Percentiles rank a stretch among this genome's conserved stretches.
Conservation (phyloP, 805 yeast genomes). For the Candida maris region DNA sequence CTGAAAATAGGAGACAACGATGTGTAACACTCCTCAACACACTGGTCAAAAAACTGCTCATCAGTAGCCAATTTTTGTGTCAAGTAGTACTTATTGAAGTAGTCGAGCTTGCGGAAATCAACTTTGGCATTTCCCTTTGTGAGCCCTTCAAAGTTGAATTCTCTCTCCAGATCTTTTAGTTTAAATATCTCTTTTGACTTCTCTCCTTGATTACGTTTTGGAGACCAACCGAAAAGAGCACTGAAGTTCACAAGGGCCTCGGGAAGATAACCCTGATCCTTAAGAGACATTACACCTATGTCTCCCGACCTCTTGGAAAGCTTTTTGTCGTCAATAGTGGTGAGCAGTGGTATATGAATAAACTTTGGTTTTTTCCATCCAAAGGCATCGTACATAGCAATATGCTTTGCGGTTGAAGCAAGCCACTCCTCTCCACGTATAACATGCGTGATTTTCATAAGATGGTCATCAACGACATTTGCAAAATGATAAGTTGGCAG, state of each 20-base stretch:
- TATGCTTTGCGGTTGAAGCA: conserved; percentile 91
- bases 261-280: conserved; percentile 64
- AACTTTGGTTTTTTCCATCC: conserved; percentile 81
- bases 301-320: conserved; percentile 85
- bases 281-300: conserved; percentile 60
- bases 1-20: conserved; percentile 15
- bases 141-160: conserved; percentile 65
- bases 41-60: conserved; percentile 31
- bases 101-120: conserved; percentile 67
- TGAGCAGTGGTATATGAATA: conserved; percentile 86
- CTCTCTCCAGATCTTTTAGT: conserved; percentile 46
- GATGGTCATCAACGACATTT: conserved; percentile 89
- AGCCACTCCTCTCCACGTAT: conserved; percentile 98
- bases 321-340: conserved; percentile 69
- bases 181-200: conserved; percentile 49
- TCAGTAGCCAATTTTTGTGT: conserved; percentile 37
- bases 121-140: conserved; percentile 95
- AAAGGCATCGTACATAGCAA: conserved; percentile 80
- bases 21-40: conserved; percentile 33
- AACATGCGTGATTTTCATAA: conserved; percentile 91
- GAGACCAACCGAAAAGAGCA: conserved; percentile 94
- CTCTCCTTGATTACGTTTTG: conserved; percentile 53
- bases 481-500: conserved; percentile 97
- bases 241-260: conserved; percentile 86
- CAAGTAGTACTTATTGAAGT: conserved; percentile 73